Base-by-base conservation (phyloP, 176 grass and related monocot genomes). In the Panicum miliaceum region DNA sequence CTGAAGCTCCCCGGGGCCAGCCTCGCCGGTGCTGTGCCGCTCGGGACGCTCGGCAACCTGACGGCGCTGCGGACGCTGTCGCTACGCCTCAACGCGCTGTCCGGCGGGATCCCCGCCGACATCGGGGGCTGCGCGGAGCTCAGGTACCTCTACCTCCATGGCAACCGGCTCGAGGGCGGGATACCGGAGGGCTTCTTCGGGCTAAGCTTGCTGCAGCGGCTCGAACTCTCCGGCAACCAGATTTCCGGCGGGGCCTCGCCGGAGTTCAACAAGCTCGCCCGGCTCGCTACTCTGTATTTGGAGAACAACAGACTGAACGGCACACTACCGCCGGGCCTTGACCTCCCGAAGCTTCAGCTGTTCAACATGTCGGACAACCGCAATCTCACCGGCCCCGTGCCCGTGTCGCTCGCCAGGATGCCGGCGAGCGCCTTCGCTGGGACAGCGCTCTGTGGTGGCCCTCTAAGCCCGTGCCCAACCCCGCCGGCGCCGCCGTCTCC, bases 331-430 rank as follows among this genome's bases (percentile, higher is more conserved):
- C 8, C 52, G 11, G 77, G 77, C 14, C 83, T 88, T 12, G 61
- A 79, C 3, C 64, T 97, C 50, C 70, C 75, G 20, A 73, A 51
- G 2, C 85, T 98, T 10, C 9, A 72, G 8, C 58, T 15, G 0
- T 98, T 95, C 76, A 93, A 98, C 81, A 89, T 98, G 26, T 98
- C 96, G 0, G 48, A 76, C n/a, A 91, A 86, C 11, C 82, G 19
- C 8, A 71, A 60, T 71, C 80, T 98, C 16, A 85, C 73, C 45
- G 92, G 95, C 16, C 52, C 86, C 13, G 87, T 98, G 10, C 95
- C 95, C 2, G 34, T 26, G 6, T 90, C 75, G 41, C 91, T 90
- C n/a, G 79, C 59, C 19, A 20, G 63, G 0, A 67, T 48, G 46
- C 37, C 88, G 0, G 58, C 64, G 11, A 90, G 2, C 42, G 81